Evolutionary conservation across 805 yeast species (phyloP), one percentile per base, ranked within the genome.

Genomic region (Nakazawaea molendinolei): DNA sequence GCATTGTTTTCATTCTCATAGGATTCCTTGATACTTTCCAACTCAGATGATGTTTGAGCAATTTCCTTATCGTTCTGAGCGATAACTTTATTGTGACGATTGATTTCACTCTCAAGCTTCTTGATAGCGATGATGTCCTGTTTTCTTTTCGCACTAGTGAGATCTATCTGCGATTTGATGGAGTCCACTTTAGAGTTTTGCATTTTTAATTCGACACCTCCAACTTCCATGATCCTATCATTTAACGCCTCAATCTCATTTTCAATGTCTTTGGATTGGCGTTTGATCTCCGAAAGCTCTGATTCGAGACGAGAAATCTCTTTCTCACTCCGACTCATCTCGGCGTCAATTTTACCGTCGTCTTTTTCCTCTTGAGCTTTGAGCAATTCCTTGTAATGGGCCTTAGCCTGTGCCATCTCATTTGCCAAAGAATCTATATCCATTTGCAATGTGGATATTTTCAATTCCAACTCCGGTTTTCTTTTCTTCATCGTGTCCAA

Each of bases 161-260:
- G 71, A 36, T 78, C 84, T 20, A 83, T 70, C 48, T 75, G 72
- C 47, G 82, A 84, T 28, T 66, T 63, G 23, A 82, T 64, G 2
- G 94, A 81, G 47, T 78, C 87, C 7, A 92, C 95, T 50, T 77
- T 82, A 1, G 94, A 74, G 42, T 76, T 81, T 49, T 87, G 96
- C 42, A 83, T 55, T 39, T 85, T 76, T 44, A 92, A 65, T 43
- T 77, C 77, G 7, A 84, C 79, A 42, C 99, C 99, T 36, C 99
- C 99, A 36, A 86, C 80, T 33, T 83, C 79, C 84, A 89, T 76
- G 26, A 92, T 86, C 50, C 78, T 71, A 39, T 79, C 84, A 46
- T 86, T 89, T 3, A 89, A 59, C 0, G 47, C 65, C 9, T 67
- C 65, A 27, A 92, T 82, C 39, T 71, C 65, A 5, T 56, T 50